Evolutionary conservation across 2,329 filamentous ascomycete species (phyloP), one percentile per base, ranked within the genome.

Genomic region (Fusarium pilosicola): DNA sequence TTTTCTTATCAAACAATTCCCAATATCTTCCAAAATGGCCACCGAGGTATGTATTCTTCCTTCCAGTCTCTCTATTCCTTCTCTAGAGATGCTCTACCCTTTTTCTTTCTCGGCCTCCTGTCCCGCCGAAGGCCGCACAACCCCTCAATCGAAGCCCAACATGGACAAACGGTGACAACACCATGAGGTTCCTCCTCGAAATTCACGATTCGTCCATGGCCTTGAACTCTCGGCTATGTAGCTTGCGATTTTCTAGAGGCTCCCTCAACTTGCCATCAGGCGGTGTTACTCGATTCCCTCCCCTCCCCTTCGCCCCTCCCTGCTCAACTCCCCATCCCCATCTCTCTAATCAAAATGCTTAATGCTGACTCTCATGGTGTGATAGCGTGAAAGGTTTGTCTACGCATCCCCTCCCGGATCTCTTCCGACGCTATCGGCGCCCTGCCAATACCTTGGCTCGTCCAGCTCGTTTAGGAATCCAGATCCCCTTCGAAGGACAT

Each of bases 321-420:
- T 54, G 41, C 62, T 61, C 61, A 62, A 61, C 55, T 62, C 49
- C 32, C 30, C 45, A 61, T 52, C 57, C 62, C 62, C 67, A 66
- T 66, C 63, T 74, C 57, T 36, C 62, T 63, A 48, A 61, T 51
- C 54, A 68, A 66, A 30, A 59, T 62, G 56, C 65, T 72, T 69
- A 48, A 74, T 83, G 79, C 84, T 84, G 80, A 82, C 81, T 75
- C 58, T 73, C 80, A 63, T 79, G 73, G 77, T 77, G 79, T 69
- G 80, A 76, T 83, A 92, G 91, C 91, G 91, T 88, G 91, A 92
- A 86, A 92, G 88, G 91, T 92, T 91, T 82, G 85, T 85, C 73
- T 69, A 70, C 61, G 65, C 30, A 42, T 61, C 44, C 55, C 65
- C 68, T 73, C 52, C 65, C 65, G 54, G 60, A 64, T 76, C 66